Percentiles rank a stretch among this genome's conserved stretches.
phyloP scores from a whole-genome alignment of 768 basidiomycete genomes.

The Auriscalpium vulgare region DNA sequence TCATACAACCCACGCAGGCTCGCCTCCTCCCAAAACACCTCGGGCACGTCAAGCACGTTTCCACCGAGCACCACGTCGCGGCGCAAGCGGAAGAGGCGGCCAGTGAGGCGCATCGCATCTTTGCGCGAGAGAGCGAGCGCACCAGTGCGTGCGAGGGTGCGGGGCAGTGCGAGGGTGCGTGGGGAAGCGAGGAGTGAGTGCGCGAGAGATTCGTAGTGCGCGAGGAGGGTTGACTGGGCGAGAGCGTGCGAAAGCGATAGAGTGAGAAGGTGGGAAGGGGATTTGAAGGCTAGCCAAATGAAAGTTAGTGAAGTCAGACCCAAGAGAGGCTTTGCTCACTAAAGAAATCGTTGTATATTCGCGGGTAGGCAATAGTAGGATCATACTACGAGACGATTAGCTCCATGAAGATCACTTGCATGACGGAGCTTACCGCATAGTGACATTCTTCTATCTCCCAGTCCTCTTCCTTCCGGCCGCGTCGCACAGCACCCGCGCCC shows the following conservation, averaged over 20 bases:
- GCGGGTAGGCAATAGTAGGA: slow-evolving; percentile 71
- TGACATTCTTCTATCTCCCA: slow-evolving; percentile 96
- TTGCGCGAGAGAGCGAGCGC: slow-evolving; percentile 65
- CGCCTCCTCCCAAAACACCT: slow-evolving; percentile 92
- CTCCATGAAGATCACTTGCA: neutral
- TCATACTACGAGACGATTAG: slow-evolving; percentile 56
- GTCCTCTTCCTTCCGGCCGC: slow-evolving; percentile 52
- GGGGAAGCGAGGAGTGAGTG: slow-evolving; percentile 73
- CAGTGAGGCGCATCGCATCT: slow-evolving; percentile 84
- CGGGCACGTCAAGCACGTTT: slow-evolving; percentile 89
- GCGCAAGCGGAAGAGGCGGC: slow-evolving; percentile 41
- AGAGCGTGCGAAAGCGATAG: slow-evolving; percentile 92
- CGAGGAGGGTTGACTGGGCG: slow-evolving; percentile 89
- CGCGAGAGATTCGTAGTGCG: slow-evolving; percentile 76
- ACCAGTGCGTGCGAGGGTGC: slow-evolving; percentile 73
- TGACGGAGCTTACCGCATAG: slow-evolving; percentile 53
- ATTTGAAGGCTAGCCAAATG: slow-evolving; percentile 66
- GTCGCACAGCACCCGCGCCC: slow-evolving; percentile 58
- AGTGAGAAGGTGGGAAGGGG: slow-evolving; percentile 82
- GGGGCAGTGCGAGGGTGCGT: slow-evolving; percentile 72
- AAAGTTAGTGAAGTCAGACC: neutral
- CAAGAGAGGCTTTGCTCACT: slow-evolving; percentile 41
- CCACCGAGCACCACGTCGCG: slow-evolving; percentile 88
- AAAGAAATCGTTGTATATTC: slow-evolving; percentile 95
- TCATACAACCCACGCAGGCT: slow-evolving; percentile 85